phyloP scores from a whole-genome alignment of 2,329 filamentous ascomycete species.

The Penicillium italicum region DNA sequence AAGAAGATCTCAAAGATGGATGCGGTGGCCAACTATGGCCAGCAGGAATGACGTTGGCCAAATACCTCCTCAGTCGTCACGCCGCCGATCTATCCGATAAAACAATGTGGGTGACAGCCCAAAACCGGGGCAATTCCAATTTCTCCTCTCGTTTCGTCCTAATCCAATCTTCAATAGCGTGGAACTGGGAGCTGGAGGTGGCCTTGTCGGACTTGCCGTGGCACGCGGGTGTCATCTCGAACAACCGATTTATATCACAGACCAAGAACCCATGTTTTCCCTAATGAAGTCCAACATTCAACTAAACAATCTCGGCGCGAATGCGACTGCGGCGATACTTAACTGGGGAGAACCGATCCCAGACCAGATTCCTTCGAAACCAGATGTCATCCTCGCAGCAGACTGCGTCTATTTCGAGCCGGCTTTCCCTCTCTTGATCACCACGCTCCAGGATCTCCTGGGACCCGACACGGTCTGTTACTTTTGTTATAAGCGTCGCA shows the following conservation, averaged over 20 bases:
- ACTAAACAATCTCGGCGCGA: conserved; percentile 67
- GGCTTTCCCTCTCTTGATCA: conserved; percentile 80
- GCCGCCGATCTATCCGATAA: conserved; percentile 60
- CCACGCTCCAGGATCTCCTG: conserved; percentile 72
- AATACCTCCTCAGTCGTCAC: conserved; percentile 77
- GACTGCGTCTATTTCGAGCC: conserved; percentile 98
- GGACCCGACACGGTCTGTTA: conserved; percentile 63
- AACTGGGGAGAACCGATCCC: conserved; percentile 64
- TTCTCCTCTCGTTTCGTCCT: not conserved
- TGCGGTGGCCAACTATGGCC: conserved; percentile 96
- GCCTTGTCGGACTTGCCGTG: conserved; percentile 69
- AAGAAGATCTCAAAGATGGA: conserved; percentile 80
- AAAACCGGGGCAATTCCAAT: not conserved
- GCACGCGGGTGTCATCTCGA: conserved; percentile 55
- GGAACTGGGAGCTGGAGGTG: conserved; percentile 88
- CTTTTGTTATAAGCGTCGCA: conserved; percentile 94
- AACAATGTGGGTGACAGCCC: conserved; percentile 64
- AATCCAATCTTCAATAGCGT: conserved; percentile 54
- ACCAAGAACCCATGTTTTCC: conserved; percentile 78
- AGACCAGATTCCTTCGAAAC: conserved; percentile 47
- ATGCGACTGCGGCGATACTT: conserved; percentile 65
- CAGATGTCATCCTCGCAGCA: conserved; percentile 83
- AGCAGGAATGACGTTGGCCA: conserved; percentile 81
- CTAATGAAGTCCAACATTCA: conserved; percentile 83
- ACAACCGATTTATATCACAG: conserved; percentile 69